Evolutionary conservation across 1,139 yeast genomes (phyloP).

Genomic region (Sugiyamaella pinicola): DNA sequence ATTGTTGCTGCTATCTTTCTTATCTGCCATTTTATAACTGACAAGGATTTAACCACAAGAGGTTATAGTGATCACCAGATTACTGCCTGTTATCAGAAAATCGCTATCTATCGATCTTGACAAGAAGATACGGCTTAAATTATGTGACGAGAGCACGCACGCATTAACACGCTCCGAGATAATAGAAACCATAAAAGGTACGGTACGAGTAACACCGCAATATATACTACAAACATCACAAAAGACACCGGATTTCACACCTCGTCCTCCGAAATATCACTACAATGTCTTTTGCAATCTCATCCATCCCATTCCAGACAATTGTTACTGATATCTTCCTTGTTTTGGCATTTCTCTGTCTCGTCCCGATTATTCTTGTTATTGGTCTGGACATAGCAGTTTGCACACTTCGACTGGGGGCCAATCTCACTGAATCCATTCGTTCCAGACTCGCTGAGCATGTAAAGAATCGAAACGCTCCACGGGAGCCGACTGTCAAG

Average conservation of each 20-base stretch:
- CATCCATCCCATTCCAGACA: constrained; percentile 15
- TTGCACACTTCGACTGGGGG: constrained; percentile 19
- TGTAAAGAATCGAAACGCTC: constrained; percentile 5
- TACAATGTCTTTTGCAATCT: not conserved
- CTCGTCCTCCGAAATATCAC: not conserved
- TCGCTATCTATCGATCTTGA: not conserved
- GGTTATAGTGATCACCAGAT: not conserved
- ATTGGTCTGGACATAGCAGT: constrained; percentile 32
- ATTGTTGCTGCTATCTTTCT: too few species aligned
- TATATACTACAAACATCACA: not conserved
- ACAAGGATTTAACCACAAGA: not conserved
- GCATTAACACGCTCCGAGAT: not conserved
- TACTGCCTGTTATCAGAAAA: not conserved
- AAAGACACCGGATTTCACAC: too few species aligned
- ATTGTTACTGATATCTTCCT: constrained; percentile 24
- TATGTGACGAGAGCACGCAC: not conserved
- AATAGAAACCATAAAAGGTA: not conserved
- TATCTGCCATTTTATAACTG: not conserved
- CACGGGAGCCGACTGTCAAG: not conserved
- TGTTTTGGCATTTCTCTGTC: constrained; percentile 33
- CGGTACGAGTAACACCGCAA: too few species aligned
- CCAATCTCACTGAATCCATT: constrained; percentile 19
- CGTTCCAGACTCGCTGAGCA: constrained; percentile 13
- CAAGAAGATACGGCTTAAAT: not conserved
- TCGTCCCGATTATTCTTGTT: constrained; percentile 31